Evolutionary conservation across 2,329 filamentous ascomycete species (phyloP), one percentile per base, ranked within the genome.

Genomic region (Aureobasidium subglaciale): DNA sequence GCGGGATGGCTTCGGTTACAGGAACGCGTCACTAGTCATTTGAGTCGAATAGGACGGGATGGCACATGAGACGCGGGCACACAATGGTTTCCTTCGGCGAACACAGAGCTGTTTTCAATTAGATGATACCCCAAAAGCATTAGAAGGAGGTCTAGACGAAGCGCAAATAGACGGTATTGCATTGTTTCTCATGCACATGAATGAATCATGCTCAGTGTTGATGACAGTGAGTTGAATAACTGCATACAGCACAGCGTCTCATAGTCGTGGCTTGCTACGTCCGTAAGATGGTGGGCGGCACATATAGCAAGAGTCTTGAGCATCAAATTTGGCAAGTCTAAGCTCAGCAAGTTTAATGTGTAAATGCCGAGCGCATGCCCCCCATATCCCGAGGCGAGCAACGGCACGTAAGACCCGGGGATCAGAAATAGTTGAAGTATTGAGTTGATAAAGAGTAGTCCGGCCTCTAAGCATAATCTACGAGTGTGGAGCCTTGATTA

Each of bases 51-150:
- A 25, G 5, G 29, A 35, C 24, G 15, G 29, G 15, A 22, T 16
- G 29, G 20, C n/a, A 30, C 43, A 10, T 34, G 13, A 24, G 18
- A 24, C 9, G 27, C 29, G 5, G 15, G 24, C 20, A 48, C 29
- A 35, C 29, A 24, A 16, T 32, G 27, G 13, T 32, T 45, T 32
- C n/a, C 6, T 15, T 32, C 16, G 43, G 29, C 13, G 43, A 29
- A 34, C 18, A 34, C n/a, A 20, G 43, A 48, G 29, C 29, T 48
- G 43, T 22, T 48, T 48, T 35, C 29, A n/a, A 34, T 24, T 48
- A 48, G 18, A 48, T 35, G 43, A 48, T 48, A 48, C 43, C 43
- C 43, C 43, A 48, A 48, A 35, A 35, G 29, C 43, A 48, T 34
- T 48, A 48, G 43, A 48, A 46, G 27, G 42, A 24, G 43, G 43